Base-by-base conservation (phyloP, 805 yeast genomes). In the Citeromyces matritensis region DNA sequence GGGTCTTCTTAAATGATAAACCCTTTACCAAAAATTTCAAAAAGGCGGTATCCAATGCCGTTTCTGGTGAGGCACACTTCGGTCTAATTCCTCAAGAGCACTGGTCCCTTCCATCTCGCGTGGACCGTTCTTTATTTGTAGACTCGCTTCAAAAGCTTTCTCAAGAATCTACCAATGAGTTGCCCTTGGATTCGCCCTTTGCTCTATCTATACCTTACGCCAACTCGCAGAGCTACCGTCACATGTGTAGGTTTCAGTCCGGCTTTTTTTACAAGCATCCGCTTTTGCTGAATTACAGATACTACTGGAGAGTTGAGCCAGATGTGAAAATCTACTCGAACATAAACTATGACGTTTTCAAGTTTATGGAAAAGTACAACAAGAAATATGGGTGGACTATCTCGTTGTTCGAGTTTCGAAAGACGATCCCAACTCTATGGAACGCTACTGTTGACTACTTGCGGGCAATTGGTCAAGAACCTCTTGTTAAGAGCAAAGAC, bases 271-370 rank as follows among this genome's bases (percentile, higher is more conserved):
- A 61, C 53, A 57, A 63, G 41, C 58, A 65, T 44, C 57, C 58
- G 21, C 48, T 63, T 24, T 39, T 69, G 48, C 42, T 49, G 13
- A 54, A 54, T 4, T 69, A 65, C 45, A 63, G 62, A 32, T 69
- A 63, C 56, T 69, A 68, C 48, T 69, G 76, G 76, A 59, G 88
- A 36, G 76, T 79, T 27, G 88, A 78, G 51, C 84, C 85, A 9
- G 76, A 73, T 31, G 69, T 74, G 31, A 55, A 61, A 30, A 55
- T 72, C 33, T 61, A 48, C 39, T 79, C 88, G 57, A 76, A 76
- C 47, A 54, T 75, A 14, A 59, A 68, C 36, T 58, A 65, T 36
- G 88, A 79, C 45, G 66, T 75, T 14, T 80, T 80, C 55, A 59
- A 54, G 33, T 58, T 56, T 40, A 63, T 80, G 75, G 55, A 65